These are phyloP conservation scores for Pseudocercospora ulei DNA, from an alignment of 2,329 filamentous ascomycete genomes.

Conservation along the genomic window DNA sequence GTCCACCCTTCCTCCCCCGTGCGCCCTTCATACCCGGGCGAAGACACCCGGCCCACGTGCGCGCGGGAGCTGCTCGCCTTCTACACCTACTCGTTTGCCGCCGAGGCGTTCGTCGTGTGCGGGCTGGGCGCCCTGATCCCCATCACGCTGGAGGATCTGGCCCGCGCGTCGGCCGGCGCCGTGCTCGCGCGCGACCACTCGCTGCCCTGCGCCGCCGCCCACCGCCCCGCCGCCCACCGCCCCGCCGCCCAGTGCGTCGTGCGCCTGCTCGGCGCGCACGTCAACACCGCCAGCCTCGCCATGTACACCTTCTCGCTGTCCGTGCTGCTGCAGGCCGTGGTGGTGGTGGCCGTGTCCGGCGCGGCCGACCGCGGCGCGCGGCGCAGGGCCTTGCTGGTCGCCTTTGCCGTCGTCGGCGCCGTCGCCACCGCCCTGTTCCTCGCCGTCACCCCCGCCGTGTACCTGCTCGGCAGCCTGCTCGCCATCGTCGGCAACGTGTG, in stretches of 20 bases:
- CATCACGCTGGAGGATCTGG: conserved; percentile 86
- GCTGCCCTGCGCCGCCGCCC: conserved; percentile 53
- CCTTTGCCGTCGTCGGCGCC: conserved; percentile 75
- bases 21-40: conserved; percentile 58
- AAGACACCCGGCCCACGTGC: conserved; percentile 83
- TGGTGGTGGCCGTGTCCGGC: conserved; percentile 93
- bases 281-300: conserved; percentile 93
- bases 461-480: conserved; percentile 69
- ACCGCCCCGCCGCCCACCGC: conserved; percentile 58
- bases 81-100: conserved; percentile 94
- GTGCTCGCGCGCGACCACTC: conserved; percentile 69
- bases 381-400: conserved; percentile 75
- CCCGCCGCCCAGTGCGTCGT: conserved; percentile 65
- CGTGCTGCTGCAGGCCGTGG: conserved; percentile 74
- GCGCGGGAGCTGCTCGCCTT: conserved; percentile 80
- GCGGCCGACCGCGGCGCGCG: conserved; percentile 85
- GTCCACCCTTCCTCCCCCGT: conserved; percentile 16
- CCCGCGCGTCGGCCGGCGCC: conserved; percentile 65
- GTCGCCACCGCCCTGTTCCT: conserved; percentile 82
- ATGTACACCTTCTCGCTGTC: conserved; percentile 97
- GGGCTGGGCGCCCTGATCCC: conserved; percentile 85
- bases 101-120: conserved; percentile 92
- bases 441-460: conserved; percentile 62
- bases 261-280: conserved; percentile 66
- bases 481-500: conserved; percentile 88